A percentile compares a stretch with the other conserved stretches of the same genome.
Evolutionary conservation across 805 yeast species (phyloP).

Genomic region (Candida nitratophila): DNA sequence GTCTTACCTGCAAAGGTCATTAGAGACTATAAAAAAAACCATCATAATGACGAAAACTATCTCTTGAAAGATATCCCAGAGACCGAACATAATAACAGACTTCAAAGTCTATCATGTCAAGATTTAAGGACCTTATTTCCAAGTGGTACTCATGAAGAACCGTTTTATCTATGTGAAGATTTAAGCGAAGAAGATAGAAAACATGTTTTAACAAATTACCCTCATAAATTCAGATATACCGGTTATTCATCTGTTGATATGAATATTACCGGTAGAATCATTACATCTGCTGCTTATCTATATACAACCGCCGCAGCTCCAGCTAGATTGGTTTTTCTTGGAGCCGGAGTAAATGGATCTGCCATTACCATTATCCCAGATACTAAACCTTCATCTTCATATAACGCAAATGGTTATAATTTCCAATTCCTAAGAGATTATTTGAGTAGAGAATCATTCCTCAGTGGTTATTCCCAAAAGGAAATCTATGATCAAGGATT

Average conservation of each 20-base stretch:
- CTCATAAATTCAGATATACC: slow-evolving; percentile 13
- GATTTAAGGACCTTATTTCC: slow-evolving; percentile 10
- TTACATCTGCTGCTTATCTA: slow-evolving; percentile 26
- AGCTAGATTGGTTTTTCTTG: slow-evolving; percentile 23
- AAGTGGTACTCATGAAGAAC: slow-evolving; percentile 3
- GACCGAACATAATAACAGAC: slow-evolving; percentile 4
- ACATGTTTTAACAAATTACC: slow-evolving; percentile 6
- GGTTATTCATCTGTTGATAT: slow-evolving; percentile 9
- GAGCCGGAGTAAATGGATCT: slow-evolving; percentile 18
- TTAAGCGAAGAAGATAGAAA: slow-evolving; percentile 5
- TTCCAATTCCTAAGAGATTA: slow-evolving; percentile 9
- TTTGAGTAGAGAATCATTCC: slow-evolving; percentile 10
- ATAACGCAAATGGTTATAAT: slow-evolving; percentile 7
- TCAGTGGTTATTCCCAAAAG: slow-evolving; percentile 3
- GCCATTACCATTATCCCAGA: slow-evolving; percentile 22
- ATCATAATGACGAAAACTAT: not conserved
- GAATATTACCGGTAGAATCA: slow-evolving; percentile 18
- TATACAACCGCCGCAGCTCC: slow-evolving; percentile 22
- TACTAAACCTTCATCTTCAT: slow-evolving; percentile 1
- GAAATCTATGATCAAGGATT: slow-evolving; percentile 15
- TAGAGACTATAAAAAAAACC: not conserved
- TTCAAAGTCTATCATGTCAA: slow-evolving; percentile 10
- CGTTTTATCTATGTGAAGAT: slow-evolving; percentile 6
- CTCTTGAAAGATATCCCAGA: slow-evolving; percentile 3
- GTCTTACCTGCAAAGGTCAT: slow-evolving; percentile 3